Percentiles rank a stretch among this genome's conserved stretches.
phyloP scores from a whole-genome alignment of 1,284 basidiomycete species.

The Marasmius fiardii region DNA sequence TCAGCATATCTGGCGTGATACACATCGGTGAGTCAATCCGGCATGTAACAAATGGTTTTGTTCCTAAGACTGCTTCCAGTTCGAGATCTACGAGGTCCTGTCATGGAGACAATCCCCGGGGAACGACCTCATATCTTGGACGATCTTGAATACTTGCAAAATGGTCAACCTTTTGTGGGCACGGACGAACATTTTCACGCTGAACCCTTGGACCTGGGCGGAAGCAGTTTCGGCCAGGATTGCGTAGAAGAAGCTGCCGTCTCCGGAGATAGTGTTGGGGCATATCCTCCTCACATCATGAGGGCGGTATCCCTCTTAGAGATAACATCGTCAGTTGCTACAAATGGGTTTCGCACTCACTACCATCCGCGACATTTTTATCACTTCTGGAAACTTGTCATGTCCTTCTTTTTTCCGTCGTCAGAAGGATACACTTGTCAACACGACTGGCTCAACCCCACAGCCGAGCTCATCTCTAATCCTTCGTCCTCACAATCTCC shows the following conservation, averaged over 20 bases:
- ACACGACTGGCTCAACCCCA: neutral
- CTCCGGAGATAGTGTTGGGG: neutral
- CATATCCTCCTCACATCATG: neutral
- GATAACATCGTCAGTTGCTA: neutral
- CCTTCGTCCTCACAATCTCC: neutral
- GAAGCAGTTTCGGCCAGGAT: neutral
- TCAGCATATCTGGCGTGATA: neutral
- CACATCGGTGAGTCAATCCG: neutral
- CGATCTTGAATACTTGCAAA: neutral
- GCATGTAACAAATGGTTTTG: neutral
- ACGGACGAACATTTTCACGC: neutral
- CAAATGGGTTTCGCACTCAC: neutral
- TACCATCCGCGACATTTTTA: neutral
- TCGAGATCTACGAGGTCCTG: neutral
- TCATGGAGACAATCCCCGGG: neutral
- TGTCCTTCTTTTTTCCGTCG: conserved; percentile 3
- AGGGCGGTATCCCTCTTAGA: neutral
- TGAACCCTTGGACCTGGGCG: neutral
- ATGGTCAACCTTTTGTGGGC: neutral
- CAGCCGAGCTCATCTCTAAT: neutral
- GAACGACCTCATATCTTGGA: neutral
- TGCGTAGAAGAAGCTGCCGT: neutral
- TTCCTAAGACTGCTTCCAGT: conserved; percentile 1
- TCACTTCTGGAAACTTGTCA: conserved; percentile 2
- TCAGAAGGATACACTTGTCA: neutral